These are phyloP conservation scores for Fraxinus paxiana DNA, from an alignment of 305 asterid genomes.

Conservation along the genomic window DNA sequence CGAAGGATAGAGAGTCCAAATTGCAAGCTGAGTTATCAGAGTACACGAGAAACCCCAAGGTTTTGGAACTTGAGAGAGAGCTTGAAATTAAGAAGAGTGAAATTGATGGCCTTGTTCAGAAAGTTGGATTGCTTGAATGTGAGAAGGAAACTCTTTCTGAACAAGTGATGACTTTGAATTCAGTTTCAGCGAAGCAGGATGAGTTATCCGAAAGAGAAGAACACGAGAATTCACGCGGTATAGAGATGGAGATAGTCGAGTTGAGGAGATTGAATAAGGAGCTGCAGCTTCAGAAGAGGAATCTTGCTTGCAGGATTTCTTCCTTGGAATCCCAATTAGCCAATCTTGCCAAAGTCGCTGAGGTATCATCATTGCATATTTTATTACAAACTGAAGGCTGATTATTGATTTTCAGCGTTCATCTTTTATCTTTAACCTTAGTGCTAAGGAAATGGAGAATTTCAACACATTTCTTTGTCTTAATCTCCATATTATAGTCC, in stretches of 20 bases:
- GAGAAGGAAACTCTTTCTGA: conserved; percentile 49
- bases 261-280: conserved; percentile 85
- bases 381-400: background rate
- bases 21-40: conserved; percentile 66
- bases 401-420: background rate
- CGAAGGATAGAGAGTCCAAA: conserved; percentile 71
- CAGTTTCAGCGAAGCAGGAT: conserved; percentile 41
- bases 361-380: conserved; percentile 40
- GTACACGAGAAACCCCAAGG: conserved; percentile 39
- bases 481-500: background rate
- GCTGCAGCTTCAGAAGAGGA: conserved; percentile 87
- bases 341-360: conserved; percentile 39
- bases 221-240: conserved; percentile 28
- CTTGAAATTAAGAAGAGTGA: conserved; percentile 54
- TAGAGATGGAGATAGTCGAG: conserved; percentile 80
- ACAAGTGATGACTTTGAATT: conserved; percentile 42
- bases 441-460: background rate
- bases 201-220: conserved; percentile 29
- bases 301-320: conserved; percentile 62
- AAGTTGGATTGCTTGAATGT: conserved; percentile 49
- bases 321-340: conserved; percentile 62
- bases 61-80: conserved; percentile 57
- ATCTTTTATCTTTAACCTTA: background rate
- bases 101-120: conserved; percentile 48
- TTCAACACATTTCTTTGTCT: background rate